Conservation (phyloP, 73 alveolate genomes). For the Paramecium pentaurelia region DNA sequence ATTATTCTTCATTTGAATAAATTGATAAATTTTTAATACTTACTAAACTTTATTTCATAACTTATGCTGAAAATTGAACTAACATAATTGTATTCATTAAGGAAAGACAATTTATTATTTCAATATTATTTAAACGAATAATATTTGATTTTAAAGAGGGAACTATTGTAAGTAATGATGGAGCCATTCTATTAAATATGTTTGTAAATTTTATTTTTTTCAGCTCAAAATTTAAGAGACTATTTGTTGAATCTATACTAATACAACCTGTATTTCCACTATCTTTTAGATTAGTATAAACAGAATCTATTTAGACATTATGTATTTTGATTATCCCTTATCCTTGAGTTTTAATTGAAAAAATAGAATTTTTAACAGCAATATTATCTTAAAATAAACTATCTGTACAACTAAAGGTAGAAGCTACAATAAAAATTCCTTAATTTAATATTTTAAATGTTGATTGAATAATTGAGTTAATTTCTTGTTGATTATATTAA, state of each 20-base stretch:
- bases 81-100: neutral
- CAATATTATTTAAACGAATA: neutral
- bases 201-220: neutral
- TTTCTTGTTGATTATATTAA: neutral
- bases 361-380: neutral
- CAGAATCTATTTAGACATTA: neutral
- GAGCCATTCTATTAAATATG: neutral
- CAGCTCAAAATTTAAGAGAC: neutral
- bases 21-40: neutral
- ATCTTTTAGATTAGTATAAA: neutral
- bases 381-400: neutral
- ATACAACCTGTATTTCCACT: neutral
- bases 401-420: neutral
- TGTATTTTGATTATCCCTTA: neutral
- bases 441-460: neutral
- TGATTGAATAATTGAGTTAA: neutral
- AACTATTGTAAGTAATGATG: neutral
- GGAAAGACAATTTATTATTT: neutral
- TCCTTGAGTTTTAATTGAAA: neutral
- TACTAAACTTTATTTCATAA: neutral
- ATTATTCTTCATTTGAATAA: neutral
- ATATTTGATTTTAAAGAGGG: neutral
- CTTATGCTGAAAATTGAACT: neutral
- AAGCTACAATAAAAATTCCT: neutral
- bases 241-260: neutral